phyloP scores from a whole-genome alignment of 2,329 filamentous ascomycete genomes.

The Passalora sequoiae region DNA sequence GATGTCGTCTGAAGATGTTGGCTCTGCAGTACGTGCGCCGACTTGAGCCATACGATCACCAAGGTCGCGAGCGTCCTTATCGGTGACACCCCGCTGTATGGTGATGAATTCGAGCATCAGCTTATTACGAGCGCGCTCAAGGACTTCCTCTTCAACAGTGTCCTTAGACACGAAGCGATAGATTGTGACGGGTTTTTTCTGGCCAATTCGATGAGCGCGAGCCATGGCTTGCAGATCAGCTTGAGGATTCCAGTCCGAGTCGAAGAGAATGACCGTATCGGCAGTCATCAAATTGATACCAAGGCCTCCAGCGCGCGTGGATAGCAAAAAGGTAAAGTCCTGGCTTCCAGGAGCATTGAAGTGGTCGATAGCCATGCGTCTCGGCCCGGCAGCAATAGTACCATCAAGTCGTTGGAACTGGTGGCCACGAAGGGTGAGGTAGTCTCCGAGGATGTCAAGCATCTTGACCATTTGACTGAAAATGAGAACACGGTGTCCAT shows the following conservation, averaged over 20 bases:
- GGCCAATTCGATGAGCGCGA: slow-evolving; percentile 92
- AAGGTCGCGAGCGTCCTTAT: slow-evolving; percentile 82
- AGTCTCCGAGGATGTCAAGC: slow-evolving; percentile 92
- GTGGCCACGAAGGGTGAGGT: slow-evolving; percentile 87
- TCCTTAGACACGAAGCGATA: slow-evolving; percentile 97
- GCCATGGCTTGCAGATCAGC: slow-evolving; percentile 98
- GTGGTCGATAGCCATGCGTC: slow-evolving; percentile 92
- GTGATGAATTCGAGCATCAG: slow-evolving; percentile 95
- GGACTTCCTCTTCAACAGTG: slow-evolving; percentile 94
- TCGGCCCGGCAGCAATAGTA: slow-evolving; percentile 81
- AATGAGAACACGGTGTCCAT: slow-evolving; percentile 91
- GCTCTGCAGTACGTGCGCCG: slow-evolving; percentile 59
- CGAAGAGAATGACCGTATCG: slow-evolving; percentile 95
- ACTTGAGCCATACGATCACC: slow-evolving; percentile 69
- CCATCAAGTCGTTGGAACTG: slow-evolving; percentile 92
- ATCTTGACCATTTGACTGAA: slow-evolving; percentile 99
- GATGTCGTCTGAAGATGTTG: slow-evolving; percentile 88
- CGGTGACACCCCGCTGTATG: slow-evolving; percentile 92
- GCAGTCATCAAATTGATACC: slow-evolving; percentile 99
- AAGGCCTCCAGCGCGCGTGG: slow-evolving; percentile 91
- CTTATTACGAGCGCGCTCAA: slow-evolving; percentile 95
- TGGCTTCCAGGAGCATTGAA: slow-evolving; percentile 96
- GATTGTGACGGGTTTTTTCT: slow-evolving; percentile 92
- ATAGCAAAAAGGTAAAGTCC: slow-evolving; percentile 94
- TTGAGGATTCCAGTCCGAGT: slow-evolving; percentile 98